phyloP scores from a whole-genome alignment of 352 stramenopile species.

The Phytophthora palmivora region DNA sequence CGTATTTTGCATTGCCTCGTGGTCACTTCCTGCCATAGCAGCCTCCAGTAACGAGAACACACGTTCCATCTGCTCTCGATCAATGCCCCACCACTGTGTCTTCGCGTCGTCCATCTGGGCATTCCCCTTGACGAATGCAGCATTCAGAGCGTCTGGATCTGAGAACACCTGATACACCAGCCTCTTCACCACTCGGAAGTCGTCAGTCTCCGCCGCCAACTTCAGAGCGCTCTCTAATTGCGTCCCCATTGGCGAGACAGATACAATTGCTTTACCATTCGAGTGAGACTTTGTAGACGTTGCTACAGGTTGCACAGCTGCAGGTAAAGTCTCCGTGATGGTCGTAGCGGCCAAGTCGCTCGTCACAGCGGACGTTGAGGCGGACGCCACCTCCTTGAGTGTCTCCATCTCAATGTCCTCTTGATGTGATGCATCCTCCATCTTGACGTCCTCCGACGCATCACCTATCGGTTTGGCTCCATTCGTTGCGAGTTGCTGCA shows the following conservation, averaged over 20 bases:
- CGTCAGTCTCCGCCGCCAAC: slow-evolving; percentile 42
- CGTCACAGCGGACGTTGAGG: slow-evolving; percentile 16
- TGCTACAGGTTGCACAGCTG: not conserved
- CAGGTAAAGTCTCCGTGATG: slow-evolving; percentile 7
- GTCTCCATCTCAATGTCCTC: slow-evolving; percentile 40
- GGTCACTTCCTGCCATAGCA: slow-evolving; percentile 44
- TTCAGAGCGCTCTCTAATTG: slow-evolving; percentile 55
- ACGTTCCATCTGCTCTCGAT: slow-evolving; percentile 46
- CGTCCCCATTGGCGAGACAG: slow-evolving; percentile 37
- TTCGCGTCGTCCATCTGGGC: slow-evolving; percentile 14
- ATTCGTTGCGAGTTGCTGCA: slow-evolving; percentile 44
- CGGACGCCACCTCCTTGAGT: slow-evolving; percentile 35
- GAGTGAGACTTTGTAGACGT: not conserved
- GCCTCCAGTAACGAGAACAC: slow-evolving; percentile 56
- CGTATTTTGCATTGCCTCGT: slow-evolving; percentile 70
- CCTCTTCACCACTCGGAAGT: slow-evolving; percentile 64
- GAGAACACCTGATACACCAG: slow-evolving; percentile 80
- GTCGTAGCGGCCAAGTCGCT: slow-evolving; percentile 25
- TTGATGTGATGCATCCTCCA: slow-evolving; percentile 44
- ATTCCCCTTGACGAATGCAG: slow-evolving; percentile 47
- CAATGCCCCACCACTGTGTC: slow-evolving; percentile 61
- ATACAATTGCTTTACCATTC: slow-evolving; percentile 1
- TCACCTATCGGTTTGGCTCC: slow-evolving; percentile 23
- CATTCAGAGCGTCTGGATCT: slow-evolving; percentile 59
- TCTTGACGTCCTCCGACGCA: slow-evolving; percentile 47